These are phyloP conservation scores for Emericellopsis terricola DNA, from an alignment of 495 filamentous ascomycete genomes.

Conservation along the genomic window DNA sequence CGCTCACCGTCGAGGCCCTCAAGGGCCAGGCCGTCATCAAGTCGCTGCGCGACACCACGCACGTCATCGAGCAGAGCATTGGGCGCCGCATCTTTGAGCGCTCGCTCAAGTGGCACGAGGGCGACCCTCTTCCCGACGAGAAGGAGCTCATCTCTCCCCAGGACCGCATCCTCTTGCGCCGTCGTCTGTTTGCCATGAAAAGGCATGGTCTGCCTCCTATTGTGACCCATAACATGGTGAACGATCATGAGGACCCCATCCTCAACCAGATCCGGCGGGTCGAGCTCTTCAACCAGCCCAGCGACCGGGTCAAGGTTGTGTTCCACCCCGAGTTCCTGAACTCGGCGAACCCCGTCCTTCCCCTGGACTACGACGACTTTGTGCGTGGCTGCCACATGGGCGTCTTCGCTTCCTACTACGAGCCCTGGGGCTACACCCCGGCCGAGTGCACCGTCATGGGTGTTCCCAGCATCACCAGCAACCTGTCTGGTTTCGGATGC, in stretches of 20 bases:
- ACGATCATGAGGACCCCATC: slow-evolving; percentile 84
- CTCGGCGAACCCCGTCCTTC: slow-evolving; percentile 85
- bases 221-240: slow-evolving; percentile 98
- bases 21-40: slow-evolving; percentile 97
- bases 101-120: slow-evolving; percentile 84
- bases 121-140: slow-evolving; percentile 79
- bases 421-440: slow-evolving; percentile 97
- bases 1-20: slow-evolving; percentile 84
- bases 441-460: slow-evolving; percentile 99
- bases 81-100: slow-evolving; percentile 90
- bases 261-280: slow-evolving; percentile 92
- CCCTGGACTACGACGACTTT: slow-evolving; percentile 96
- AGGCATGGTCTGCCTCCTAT: slow-evolving; percentile 76
- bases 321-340: slow-evolving; percentile 98
- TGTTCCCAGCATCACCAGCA: slow-evolving; percentile 95
- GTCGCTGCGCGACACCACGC: slow-evolving; percentile 78
- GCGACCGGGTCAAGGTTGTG: slow-evolving; percentile 88
- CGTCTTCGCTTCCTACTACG: slow-evolving; percentile 94
- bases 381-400: slow-evolving; percentile 92
- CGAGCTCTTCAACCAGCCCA: slow-evolving; percentile 88
- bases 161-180: slow-evolving; percentile 82
- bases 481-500: slow-evolving; percentile 92
- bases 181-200: slow-evolving; percentile 92
- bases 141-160: slow-evolving; percentile 84
- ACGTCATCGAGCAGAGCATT: slow-evolving; percentile 75